A percentile compares a stretch with the other conserved stretches of the same genome.
These are phyloP conservation scores for Alternaria sp. DNA, from an alignment of 2,329 filamentous ascomycete species.

Conservation along the genomic window DNA sequence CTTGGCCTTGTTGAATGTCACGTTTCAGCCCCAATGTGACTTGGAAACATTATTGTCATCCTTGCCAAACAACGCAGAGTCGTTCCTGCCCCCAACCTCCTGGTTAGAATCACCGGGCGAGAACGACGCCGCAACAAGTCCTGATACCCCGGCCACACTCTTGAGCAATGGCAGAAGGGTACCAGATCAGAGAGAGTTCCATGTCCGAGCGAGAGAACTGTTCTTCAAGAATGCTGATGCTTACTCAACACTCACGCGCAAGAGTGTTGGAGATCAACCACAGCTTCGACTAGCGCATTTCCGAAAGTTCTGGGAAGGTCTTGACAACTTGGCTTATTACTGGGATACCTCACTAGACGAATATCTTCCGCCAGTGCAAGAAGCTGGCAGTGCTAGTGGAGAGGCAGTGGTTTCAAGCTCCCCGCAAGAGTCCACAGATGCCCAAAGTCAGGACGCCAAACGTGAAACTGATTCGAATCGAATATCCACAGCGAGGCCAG, in stretches of 20 bases:
- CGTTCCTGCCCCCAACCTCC: slow-evolving; percentile 49
- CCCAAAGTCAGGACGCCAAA: slow-evolving; percentile 7
- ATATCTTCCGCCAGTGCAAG: slow-evolving; percentile 51
- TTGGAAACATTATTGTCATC: slow-evolving; percentile 49
- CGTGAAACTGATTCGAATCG: slow-evolving; percentile 17
- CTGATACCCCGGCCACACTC: slow-evolving; percentile 34
- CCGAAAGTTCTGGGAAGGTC: slow-evolving; percentile 65
- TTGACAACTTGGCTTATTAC: slow-evolving; percentile 66
- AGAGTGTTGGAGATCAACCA: slow-evolving; percentile 53
- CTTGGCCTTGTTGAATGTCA: slow-evolving; percentile 52
- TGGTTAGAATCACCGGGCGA: slow-evolving; percentile 41
- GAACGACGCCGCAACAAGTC: slow-evolving; percentile 29
- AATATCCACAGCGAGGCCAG: slow-evolving; percentile 12
- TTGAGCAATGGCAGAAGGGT: slow-evolving; percentile 58
- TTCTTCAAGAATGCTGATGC: slow-evolving; percentile 62
- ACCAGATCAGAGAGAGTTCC: slow-evolving; percentile 58
- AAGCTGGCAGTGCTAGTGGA: slow-evolving; percentile 8
- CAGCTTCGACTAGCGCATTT: slow-evolving; percentile 61
- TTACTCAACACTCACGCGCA: slow-evolving; percentile 61
- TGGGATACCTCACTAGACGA: slow-evolving; percentile 67
- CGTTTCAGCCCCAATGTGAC: slow-evolving; percentile 43
- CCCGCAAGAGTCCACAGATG: slow-evolving; percentile 1
- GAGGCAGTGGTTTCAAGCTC: slow-evolving; percentile 3
- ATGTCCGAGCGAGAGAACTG: slow-evolving; percentile 58
- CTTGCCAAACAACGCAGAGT: slow-evolving; percentile 39